Conservation (phyloP, 192 early-diverging fungal genomes). For the Backusella mclennaniae region DNA sequence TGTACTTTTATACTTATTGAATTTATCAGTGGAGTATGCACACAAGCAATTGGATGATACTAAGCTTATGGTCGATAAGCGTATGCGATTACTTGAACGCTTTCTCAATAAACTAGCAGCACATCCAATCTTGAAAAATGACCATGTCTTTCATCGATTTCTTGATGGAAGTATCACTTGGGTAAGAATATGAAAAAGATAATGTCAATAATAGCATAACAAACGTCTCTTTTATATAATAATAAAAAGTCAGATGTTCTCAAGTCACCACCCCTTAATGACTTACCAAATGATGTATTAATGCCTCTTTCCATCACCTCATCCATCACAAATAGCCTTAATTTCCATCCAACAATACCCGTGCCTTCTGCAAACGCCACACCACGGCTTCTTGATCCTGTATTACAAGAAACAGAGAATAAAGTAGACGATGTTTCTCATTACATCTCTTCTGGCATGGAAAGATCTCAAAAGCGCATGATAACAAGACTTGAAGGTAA, state of each 20-base stretch:
- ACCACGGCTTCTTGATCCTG: background rate
- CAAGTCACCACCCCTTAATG: background rate
- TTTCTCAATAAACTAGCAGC: constrained; percentile 87
- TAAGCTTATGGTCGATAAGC: constrained; percentile 76
- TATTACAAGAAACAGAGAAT: background rate
- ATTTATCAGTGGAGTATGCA: constrained; percentile 50
- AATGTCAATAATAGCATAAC: background rate
- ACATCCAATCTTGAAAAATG: constrained; percentile 80
- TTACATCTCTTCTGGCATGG: constrained; percentile 34
- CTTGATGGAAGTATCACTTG: constrained; percentile 72
- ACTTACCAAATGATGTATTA: background rate
- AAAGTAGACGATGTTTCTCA: background rate
- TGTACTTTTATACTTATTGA: background rate
- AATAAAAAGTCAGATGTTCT: background rate
- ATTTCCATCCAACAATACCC: background rate
- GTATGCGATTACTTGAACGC: constrained; percentile 87
- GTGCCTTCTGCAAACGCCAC: background rate
- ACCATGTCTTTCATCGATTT: constrained; percentile 89
- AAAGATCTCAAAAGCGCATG: constrained; percentile 69
- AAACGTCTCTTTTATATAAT: background rate
- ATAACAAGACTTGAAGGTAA: constrained; percentile 62
- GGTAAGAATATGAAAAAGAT: constrained; percentile 33
- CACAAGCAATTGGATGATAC: constrained; percentile 82
- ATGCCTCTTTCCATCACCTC: background rate
- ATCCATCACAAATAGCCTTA: background rate